Evolutionary conservation across 2,329 filamentous ascomycete species (phyloP), one percentile per base, ranked within the genome.

Genomic region (Colletotrichum spinosum): DNA sequence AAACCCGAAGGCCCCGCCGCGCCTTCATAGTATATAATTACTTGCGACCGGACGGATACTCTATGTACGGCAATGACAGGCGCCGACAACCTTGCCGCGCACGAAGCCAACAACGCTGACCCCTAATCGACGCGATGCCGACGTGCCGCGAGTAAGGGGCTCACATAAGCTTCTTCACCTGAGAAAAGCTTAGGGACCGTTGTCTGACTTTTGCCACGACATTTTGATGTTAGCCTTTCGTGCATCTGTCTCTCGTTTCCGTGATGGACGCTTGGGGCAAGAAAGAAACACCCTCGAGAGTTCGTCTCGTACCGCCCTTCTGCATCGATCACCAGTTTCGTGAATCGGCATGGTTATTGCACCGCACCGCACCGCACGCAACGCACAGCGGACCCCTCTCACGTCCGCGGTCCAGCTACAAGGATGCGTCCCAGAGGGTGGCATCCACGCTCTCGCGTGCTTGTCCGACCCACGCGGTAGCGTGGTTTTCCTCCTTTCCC

Each of bases 111-210:
- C 38, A 41, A 13, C 38, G 38, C 38, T 6, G 38, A 33, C 15
- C 45, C 35, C 5, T 38, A 15, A 38, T 25, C 25, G 25, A 25
- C n/a, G 12, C 42, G 13, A 34, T 35, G 34, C 17, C 17, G 46
- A 50, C 46, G 50, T 34, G 48, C 37, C 44, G n/a, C 34, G 38
- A 2, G 17, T 46, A 46, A 46, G 44, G 44, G 44, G 25, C 15
- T n/a, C 15, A 58, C 55, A 58, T 49, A 53, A 57, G 63, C 41
- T 63, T 63, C 58, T 52, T 46, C 41, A 42, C 35, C 56, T 48
- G 53, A 59, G 46, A 53, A 63, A 66, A 57, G 63, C 42, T 53
- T 57, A 38, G 52, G 15, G 15, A 41, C 45, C 48, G 15, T n/a
- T 34, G 13, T 53, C 57, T 41, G 57, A 66, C 25, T 25, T 25